Conservation (phyloP, 768 basidiomycete genomes). For the Russula foetens region DNA sequence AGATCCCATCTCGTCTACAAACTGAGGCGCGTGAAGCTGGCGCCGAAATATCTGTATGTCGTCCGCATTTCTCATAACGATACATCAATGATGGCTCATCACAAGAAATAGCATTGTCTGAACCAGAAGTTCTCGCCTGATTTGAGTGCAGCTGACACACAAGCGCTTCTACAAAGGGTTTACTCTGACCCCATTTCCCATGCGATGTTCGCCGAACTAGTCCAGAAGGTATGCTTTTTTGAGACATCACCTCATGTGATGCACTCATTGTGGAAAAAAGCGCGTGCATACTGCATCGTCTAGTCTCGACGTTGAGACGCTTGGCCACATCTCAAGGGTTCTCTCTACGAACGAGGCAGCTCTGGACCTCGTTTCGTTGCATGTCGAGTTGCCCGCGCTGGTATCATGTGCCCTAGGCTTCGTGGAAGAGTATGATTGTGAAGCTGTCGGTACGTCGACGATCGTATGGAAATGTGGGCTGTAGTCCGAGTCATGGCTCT, state of each 20-base stretch:
- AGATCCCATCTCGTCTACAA: constrained; percentile 39
- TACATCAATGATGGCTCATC: constrained; percentile 20
- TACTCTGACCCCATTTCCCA: constrained; percentile 23
- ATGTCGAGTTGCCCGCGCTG: constrained; percentile 56
- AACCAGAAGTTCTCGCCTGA: constrained; percentile 40
- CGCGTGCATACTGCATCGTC: constrained; percentile 46
- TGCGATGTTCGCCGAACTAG: constrained; percentile 51
- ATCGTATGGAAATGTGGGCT: neutral
- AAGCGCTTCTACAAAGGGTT: constrained; percentile 10
- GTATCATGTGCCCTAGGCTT: constrained; percentile 53
- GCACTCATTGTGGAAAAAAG: constrained; percentile 30
- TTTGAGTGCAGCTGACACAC: constrained; percentile 3
- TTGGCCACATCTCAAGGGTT: constrained; percentile 63
- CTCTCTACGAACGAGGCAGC: constrained; percentile 50
- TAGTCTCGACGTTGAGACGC: constrained; percentile 54
- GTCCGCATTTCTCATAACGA: constrained; percentile 2
- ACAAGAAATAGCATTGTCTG: constrained; percentile 39
- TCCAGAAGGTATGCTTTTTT: constrained; percentile 43
- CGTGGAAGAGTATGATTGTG: constrained; percentile 69
- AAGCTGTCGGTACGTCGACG: constrained; percentile 57
- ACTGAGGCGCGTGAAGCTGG: constrained; percentile 54
- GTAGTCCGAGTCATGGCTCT: neutral
- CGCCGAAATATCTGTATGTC: constrained; percentile 48
- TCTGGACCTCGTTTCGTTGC: constrained; percentile 63
- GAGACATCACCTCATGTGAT: neutral